Evolutionary conservation across 2,329 filamentous ascomycete genomes (phyloP), one percentile per base, ranked within the genome.

Genomic region (Diaporthe eres): DNA sequence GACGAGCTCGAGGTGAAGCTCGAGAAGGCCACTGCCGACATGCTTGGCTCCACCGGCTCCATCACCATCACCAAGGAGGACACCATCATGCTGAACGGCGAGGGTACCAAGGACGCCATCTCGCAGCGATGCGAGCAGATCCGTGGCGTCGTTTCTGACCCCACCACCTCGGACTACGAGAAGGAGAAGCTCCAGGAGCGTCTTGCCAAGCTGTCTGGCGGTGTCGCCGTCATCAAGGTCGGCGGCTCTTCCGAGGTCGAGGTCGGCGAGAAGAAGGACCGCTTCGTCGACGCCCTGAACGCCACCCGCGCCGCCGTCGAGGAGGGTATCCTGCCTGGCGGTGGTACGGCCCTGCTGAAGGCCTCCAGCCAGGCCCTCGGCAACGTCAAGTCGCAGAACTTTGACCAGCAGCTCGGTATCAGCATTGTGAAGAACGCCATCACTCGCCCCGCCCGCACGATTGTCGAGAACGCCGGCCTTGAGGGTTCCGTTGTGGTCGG

Each of bases 121-220:
- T 88, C 94, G 79, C 95, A 98, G 90, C 94, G 97, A 85, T 98
- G 97, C 88, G 97, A 99, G 89, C 97, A 99, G 90, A 99, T 99
- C 87, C 96, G 97, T 81, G 96, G 96, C 80, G 95, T 98, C 87
- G 98, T 98, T 90, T 91, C 90, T 78, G 97, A 99, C 88, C 94
- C 96, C 79, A 93, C 91, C 81, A 99, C 97, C 79, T 98, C 96
- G 67, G 97, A 99, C 84, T 99, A 99, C 88, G 97, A 99, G 92
- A 98, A 98, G 92, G 97, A 99, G 94, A 99, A 99, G 93, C 95
- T 99, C 79, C 97, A 98, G 90, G 97, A 99, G 91, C 97, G 97
- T 88, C 94, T 99, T 77, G 97, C 97, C 81, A 99, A 99, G 93
- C 94, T 99, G 80, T 98, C 97, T 80, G 97, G 97, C 79, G 97